A percentile compares a stretch with the other conserved stretches of the same genome.
These are phyloP conservation scores for Chaetomium strumarium DNA, from an alignment of 2,329 filamentous ascomycete species.

Conservation along the genomic window DNA sequence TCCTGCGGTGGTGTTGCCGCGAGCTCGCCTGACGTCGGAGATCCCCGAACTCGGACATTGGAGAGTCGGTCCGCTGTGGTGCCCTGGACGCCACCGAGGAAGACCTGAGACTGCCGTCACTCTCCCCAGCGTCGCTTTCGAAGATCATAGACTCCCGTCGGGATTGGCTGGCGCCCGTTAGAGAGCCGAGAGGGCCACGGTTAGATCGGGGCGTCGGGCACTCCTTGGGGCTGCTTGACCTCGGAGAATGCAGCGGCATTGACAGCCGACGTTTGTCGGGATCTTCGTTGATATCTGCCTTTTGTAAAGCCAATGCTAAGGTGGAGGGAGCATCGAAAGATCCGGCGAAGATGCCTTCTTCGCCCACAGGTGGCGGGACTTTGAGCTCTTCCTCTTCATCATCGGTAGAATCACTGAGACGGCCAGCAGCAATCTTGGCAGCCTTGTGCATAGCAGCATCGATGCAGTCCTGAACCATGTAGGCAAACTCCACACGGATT, in stretches of 20 bases:
- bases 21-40: slow-evolving; percentile 71
- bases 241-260: slow-evolving; percentile 66
- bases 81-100: slow-evolving; percentile 64
- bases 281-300: slow-evolving; percentile 37
- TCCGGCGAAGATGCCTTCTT: slow-evolving; percentile 51
- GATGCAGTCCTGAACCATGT: slow-evolving; percentile 92
- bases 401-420: slow-evolving; percentile 71
- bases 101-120: slow-evolving; percentile 82
- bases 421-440: slow-evolving; percentile 76
- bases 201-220: slow-evolving; percentile 88
- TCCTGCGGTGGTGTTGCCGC: slow-evolving; percentile 78
- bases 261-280: slow-evolving; percentile 41
- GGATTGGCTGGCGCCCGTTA: slow-evolving; percentile 56
- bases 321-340: slow-evolving; percentile 55
- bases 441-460: slow-evolving; percentile 87
- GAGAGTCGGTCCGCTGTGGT: slow-evolving; percentile 75
- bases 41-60: slow-evolving; percentile 76
- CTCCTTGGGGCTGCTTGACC: slow-evolving; percentile 85
- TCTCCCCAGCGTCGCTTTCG: slow-evolving; percentile 79
- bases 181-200: slow-evolving; percentile 51
- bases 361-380: slow-evolving; percentile 35
- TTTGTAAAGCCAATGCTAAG: slow-evolving; percentile 49
- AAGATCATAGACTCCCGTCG: slow-evolving; percentile 73
- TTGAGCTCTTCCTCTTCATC: slow-evolving; percentile 49
- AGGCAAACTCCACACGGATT: slow-evolving; percentile 87